phyloP scores from a whole-genome alignment of 495 filamentous ascomycete species.

The Neurospora sp. region DNA sequence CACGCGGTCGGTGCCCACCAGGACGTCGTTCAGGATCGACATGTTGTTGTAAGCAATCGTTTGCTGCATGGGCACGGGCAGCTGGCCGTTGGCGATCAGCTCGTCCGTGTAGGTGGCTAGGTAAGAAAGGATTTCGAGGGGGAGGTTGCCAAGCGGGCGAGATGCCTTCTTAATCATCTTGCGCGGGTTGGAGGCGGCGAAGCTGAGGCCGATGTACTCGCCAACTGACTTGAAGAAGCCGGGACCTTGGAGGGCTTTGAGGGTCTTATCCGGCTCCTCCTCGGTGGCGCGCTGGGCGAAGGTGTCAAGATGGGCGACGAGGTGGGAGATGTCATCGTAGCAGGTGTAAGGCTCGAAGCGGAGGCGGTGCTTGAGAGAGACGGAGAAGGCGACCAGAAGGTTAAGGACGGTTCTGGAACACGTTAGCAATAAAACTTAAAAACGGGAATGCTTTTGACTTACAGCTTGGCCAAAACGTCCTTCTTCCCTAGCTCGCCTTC shows the following conservation, averaged over 20 bases:
- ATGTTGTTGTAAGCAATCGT: slow-evolving; percentile 42
- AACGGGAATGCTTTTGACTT: slow-evolving; percentile 6
- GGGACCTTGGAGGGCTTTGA: slow-evolving; percentile 15
- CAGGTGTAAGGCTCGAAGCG: slow-evolving; percentile 77
- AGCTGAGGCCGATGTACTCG: slow-evolving; percentile 59
- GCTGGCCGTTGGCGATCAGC: slow-evolving; percentile 39
- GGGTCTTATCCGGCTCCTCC: slow-evolving; percentile 34
- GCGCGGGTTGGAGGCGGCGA: slow-evolving; percentile 61
- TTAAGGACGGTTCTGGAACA: slow-evolving; percentile 59
- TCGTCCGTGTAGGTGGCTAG: slow-evolving; percentile 56
- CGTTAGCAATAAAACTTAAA: neutral
- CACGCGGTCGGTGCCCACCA: slow-evolving; percentile 68
- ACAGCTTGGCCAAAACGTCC: slow-evolving; percentile 63
- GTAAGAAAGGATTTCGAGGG: slow-evolving; percentile 67
- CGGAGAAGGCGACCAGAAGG: slow-evolving; percentile 66
- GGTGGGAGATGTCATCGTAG: slow-evolving; percentile 52
- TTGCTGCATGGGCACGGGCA: slow-evolving; percentile 41
- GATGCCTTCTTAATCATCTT: slow-evolving; percentile 58
- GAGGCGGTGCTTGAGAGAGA: slow-evolving; percentile 74
- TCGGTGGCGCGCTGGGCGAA: slow-evolving; percentile 60
- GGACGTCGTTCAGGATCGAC: slow-evolving; percentile 56
- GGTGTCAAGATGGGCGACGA: slow-evolving; percentile 52
- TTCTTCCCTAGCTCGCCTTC: slow-evolving; percentile 51
- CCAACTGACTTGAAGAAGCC: slow-evolving; percentile 55
- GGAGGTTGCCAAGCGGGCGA: slow-evolving; percentile 59